Conservation (phyloP, 768 basidiomycete genomes). For the Pisolithus albus region DNA sequence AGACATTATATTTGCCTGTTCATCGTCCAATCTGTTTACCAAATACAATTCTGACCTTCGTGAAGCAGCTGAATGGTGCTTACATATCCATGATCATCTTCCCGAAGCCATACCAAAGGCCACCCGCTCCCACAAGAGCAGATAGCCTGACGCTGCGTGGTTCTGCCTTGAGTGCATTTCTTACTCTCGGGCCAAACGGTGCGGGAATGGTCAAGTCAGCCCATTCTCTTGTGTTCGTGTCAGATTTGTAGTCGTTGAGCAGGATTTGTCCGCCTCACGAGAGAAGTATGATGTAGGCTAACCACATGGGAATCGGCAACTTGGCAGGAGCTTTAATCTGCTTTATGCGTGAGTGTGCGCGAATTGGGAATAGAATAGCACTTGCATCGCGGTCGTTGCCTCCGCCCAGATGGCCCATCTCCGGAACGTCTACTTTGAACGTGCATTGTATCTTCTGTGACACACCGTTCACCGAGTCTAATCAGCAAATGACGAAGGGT, state of each 20-base stretch:
- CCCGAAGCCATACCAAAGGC: conserved; percentile 91
- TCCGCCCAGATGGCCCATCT: conserved; percentile 86
- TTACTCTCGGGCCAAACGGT: conserved; percentile 69
- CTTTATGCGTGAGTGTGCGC: conserved; percentile 8
- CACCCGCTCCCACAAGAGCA: conserved; percentile 78
- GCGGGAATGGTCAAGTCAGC: conserved; percentile 81
- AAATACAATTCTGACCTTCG: background rate
- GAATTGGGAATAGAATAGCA: conserved; percentile 4
- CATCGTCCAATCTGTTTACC: conserved; percentile 60
- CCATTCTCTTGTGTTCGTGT: conserved; percentile 55
- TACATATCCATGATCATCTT: conserved; percentile 81
- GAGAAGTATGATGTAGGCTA: conserved; percentile 78
- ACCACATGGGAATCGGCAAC: conserved; percentile 83
- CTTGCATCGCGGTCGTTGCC: conserved; percentile 78
- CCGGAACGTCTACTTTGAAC: conserved; percentile 78
- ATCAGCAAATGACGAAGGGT: conserved; percentile 1
- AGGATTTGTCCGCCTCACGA: conserved; percentile 41
- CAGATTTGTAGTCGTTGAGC: background rate
- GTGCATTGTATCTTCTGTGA: conserved; percentile 87
- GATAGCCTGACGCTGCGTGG: conserved; percentile 78
- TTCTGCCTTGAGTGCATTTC: conserved; percentile 85
- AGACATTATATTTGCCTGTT: conserved; percentile 65
- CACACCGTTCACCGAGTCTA: background rate
- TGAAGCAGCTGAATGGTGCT: conserved; percentile 14
- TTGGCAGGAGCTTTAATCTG: conserved; percentile 77